Base-by-base conservation (phyloP, 1,284 basidiomycete genomes). In the Marasmius oreades region DNA sequence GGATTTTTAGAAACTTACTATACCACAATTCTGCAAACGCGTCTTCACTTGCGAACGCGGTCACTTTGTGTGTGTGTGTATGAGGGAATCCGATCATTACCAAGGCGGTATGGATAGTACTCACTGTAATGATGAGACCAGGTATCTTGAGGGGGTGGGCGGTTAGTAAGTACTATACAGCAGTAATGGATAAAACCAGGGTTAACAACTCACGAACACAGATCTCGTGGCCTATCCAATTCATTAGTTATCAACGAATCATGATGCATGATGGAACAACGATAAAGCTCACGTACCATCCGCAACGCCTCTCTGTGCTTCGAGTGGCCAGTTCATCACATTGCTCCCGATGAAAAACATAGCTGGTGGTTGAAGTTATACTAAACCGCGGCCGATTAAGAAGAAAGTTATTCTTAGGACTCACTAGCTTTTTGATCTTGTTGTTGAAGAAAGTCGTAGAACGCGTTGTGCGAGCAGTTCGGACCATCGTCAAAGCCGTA, bases 21-120 rank as follows among this genome's bases (percentile, higher is more conserved):
- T 92, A 93, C 55, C 85, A 90, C 31, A 94, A 77, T 68, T 93
- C 90, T 11, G 90, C 90, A 51, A 93, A 89, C 23, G 87, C 88
- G 64, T 90, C 73, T 63, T 84, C 75, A 67, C 87, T 92, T 44
- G 80, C 73, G 47, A 92, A 77, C 8, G 86, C 78, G 11, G 92
- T 93, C 72, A 89, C 80, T 82, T 16, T 16, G 20, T 28, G 24
- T 18, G 36, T 50, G 8, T 31, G 23, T 37, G 37, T 23, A 18
- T 44, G n/a, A 24, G 6, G 11, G 16, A 1, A 1, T 20, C 0
- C 7, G 6, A n/a, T 7, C n/a, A n/a, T n/a, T n/a, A n/a, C n/a
- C n/a, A n/a, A 1, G 3, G 51, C 22, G 5, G 42, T 3, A 14
- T 2, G 28, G 52, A 46, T 16, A n/a, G 33, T 55, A 56, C 73